These are phyloP conservation scores for Leishmania turanica DNA, from an alignment of 208 protist genomes.

Conservation along the genomic window DNA sequence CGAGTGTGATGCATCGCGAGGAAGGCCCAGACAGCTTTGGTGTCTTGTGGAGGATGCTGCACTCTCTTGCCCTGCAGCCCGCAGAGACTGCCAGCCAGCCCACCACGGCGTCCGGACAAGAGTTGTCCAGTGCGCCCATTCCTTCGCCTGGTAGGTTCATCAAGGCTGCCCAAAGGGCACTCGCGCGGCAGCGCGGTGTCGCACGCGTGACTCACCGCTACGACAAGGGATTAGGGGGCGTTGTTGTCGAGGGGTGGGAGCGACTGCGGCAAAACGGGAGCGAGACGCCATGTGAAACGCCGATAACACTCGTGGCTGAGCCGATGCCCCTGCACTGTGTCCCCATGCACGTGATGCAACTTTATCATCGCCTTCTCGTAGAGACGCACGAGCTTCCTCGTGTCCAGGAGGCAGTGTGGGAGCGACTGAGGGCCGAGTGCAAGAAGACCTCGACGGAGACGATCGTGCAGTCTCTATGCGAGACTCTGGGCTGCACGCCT, in stretches of 20 bases:
- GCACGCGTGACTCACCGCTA: constrained; percentile 5
- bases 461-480: constrained; percentile 2
- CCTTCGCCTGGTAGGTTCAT: constrained; percentile 5
- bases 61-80: background rate
- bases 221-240: background rate
- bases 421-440: background rate
- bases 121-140: background rate
- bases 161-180: background rate
- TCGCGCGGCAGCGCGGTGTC: constrained; percentile 6
- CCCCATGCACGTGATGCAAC: constrained; percentile 2
- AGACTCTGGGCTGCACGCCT: constrained; percentile 4
- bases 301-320: background rate
- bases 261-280: background rate
- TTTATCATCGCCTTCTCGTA: background rate
- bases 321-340: constrained; percentile 11
- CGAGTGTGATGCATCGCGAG: constrained; percentile 6
- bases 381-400: background rate
- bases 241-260: constrained; percentile 10
- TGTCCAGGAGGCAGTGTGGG: background rate
- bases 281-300: background rate
- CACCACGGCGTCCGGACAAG: background rate
- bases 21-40: constrained; percentile 11
- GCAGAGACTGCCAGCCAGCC: background rate
- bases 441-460: background rate
- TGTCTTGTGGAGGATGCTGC: constrained; percentile 9